A percentile compares a stretch with the other conserved stretches of the same genome.
Conservation (phyloP, 148 eudicot species). For the Silene latifolia region DNA sequence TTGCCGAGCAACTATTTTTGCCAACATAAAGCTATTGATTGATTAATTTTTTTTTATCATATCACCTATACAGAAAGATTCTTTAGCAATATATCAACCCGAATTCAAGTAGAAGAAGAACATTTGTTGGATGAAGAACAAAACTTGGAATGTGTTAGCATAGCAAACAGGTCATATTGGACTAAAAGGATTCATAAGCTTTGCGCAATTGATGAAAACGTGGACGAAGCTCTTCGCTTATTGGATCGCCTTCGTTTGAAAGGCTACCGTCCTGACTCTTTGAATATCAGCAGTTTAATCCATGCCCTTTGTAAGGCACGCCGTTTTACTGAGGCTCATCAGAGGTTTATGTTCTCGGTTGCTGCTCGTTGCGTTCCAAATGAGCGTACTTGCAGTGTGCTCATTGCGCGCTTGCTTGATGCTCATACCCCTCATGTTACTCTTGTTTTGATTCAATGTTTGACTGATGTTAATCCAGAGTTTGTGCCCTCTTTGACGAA, state of each 20-base stretch:
- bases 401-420: constrained; percentile 62
- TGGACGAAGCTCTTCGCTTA: constrained; percentile 54
- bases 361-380: constrained; percentile 41
- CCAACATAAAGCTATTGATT: not conserved
- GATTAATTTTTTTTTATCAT: not conserved
- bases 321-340: constrained; percentile 70
- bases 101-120: constrained; percentile 9
- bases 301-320: constrained; percentile 61
- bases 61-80: constrained; percentile 3
- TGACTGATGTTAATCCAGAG: constrained; percentile 36
- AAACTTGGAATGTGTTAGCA: constrained; percentile 17
- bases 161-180: constrained; percentile 39
- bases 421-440: constrained; percentile 42
- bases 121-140: constrained; percentile 20
- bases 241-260: constrained; percentile 46
- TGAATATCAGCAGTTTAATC: constrained; percentile 63
- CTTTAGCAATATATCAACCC: not conserved
- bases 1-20: not conserved
- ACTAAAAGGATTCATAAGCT: constrained; percentile 59
- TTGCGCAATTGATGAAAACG: constrained; percentile 38
- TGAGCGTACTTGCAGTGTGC: constrained; percentile 76
- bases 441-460: constrained; percentile 32
- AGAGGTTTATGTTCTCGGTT: constrained; percentile 38
- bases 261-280: constrained; percentile 50
- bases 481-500: constrained; percentile 64